Evolutionary conservation across 371 early-diverging fungal species (phyloP), one percentile per base, ranked within the genome.

Genomic region (Nematocida ausubeli): DNA sequence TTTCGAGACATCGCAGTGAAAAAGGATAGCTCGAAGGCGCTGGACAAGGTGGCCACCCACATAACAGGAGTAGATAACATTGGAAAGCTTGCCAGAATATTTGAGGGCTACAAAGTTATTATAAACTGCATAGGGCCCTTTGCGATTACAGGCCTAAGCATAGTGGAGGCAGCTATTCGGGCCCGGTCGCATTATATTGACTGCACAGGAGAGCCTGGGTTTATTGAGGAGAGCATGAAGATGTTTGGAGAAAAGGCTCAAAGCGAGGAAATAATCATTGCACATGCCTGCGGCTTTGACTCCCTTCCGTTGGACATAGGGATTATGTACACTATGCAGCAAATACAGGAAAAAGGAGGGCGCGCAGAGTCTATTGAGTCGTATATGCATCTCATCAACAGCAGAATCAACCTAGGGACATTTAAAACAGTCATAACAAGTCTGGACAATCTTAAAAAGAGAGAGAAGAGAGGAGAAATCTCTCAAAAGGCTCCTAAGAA

Each of bases 261-360:
- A 40, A 84, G 84, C 37, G 89, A 88, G 34, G 85, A 88, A 32
- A 88, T 90, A 3, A 84, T 89, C 60, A 88, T 94, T 68, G 90
- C 92, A 2, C 90, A 92, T 34, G 85, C 88, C 3, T 93, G 93
- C 84, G 95, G 94, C 0, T 93, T 94, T 85, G 94, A 95, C 83
- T 92, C 92, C 28, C 87, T 95, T 9, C 91, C 92, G 0, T 88
- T 90, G 19, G 92, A 92, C 70, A 81, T 92, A 40, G 78, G 78
- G 22, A 51, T 75, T 19, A 39, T 66, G 14, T 55, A 75, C 35
- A 64, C 78, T 9, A 66, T 75, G 65, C 24, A 75, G 39, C 47
- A 55, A 26, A 26, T 50, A 39, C 24, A 70, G 5, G 26, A 58
- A 32, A 58, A 65, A 60, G 78, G 55, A 1, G 52, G 44, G 9